Percentiles rank a stretch among this genome's conserved stretches.
Conservation (phyloP, 371 early-diverging fungal species). For the Homolaphlyctis polyrhiza region DNA sequence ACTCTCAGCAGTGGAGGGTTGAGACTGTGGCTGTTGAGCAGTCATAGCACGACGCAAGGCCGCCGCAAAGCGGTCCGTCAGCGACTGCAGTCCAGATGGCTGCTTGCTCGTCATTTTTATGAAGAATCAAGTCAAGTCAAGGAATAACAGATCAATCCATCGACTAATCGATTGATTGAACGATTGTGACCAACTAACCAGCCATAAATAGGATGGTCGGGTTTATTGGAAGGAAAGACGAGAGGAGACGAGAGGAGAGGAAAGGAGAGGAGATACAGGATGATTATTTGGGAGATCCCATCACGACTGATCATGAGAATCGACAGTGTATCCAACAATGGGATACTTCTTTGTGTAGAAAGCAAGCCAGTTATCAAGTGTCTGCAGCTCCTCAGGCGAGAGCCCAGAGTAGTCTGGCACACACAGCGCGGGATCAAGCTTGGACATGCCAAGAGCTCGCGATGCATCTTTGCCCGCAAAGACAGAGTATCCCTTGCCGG, state of each 20-base stretch:
- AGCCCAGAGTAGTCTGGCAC: conserved; percentile 62
- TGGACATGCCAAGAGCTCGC: conserved; percentile 68
- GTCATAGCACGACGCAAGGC: too few species aligned
- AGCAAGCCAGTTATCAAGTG: conserved; percentile 70
- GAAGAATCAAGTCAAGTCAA: too few species aligned
- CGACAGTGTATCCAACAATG: conserved; percentile 52
- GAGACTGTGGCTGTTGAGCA: too few species aligned
- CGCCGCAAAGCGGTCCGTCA: too few species aligned
- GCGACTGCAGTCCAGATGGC: too few species aligned
- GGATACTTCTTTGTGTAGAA: conserved; percentile 73
- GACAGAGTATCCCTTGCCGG: conserved; percentile 76
- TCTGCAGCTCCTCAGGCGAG: conserved; percentile 63
- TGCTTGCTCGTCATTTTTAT: too few species aligned
- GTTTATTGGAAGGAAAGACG: neutral
- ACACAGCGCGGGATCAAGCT: conserved; percentile 70
- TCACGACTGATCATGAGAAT: too few species aligned
- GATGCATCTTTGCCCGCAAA: conserved; percentile 90
- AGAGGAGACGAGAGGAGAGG: neutral
- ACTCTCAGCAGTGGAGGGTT: too few species aligned
- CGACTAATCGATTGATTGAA: too few species aligned
- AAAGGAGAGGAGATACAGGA: neutral
- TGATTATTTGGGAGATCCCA: too few species aligned
- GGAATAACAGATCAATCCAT: too few species aligned
- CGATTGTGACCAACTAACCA: too few species aligned
- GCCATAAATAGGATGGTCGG: neutral